Evolutionary conservation across 176 grass and related monocot species (phyloP).

Genomic region (Calamus simplicifolius): DNA sequence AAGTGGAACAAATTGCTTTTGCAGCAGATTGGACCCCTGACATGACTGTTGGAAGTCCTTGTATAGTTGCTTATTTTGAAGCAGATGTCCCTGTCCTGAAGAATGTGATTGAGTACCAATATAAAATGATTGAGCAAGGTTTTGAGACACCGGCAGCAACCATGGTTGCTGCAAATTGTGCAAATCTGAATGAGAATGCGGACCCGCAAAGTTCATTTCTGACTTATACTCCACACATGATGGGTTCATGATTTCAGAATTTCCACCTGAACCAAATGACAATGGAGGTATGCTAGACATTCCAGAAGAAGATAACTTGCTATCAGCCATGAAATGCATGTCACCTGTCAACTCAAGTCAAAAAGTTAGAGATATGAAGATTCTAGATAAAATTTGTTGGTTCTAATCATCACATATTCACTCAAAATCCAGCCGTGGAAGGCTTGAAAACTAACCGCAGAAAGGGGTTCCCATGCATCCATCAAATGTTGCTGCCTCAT

Average conservation of each 20-base stretch:
- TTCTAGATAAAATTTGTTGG: background rate
- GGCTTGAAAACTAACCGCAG: background rate
- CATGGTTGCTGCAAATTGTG: conserved; percentile 3
- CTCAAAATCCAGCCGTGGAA: background rate
- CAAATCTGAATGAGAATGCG: conserved; percentile 7
- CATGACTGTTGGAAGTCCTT: background rate
- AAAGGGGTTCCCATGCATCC: background rate
- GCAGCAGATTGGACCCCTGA: background rate
- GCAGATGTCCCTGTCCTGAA: background rate
- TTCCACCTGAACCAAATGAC: conserved; percentile 28
- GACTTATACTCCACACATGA: conserved; percentile 11
- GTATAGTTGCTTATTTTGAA: background rate
- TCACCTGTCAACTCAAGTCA: conserved; percentile 28
- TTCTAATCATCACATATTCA: too few relatives aligned
- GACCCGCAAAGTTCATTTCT: conserved; percentile 1
- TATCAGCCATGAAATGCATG: conserved; percentile 22
- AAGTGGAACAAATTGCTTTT: background rate
- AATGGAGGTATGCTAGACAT: conserved; percentile 24
- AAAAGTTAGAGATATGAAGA: conserved; percentile 17
- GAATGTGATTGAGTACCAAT: background rate
- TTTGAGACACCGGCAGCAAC: background rate
- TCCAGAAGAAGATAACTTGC: conserved; percentile 28
- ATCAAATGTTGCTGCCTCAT: background rate
- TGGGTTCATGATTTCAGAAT: conserved; percentile 21
- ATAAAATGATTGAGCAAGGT: background rate